phyloP scores from a whole-genome alignment of 768 basidiomycete genomes.

The Amanita rubescens region DNA sequence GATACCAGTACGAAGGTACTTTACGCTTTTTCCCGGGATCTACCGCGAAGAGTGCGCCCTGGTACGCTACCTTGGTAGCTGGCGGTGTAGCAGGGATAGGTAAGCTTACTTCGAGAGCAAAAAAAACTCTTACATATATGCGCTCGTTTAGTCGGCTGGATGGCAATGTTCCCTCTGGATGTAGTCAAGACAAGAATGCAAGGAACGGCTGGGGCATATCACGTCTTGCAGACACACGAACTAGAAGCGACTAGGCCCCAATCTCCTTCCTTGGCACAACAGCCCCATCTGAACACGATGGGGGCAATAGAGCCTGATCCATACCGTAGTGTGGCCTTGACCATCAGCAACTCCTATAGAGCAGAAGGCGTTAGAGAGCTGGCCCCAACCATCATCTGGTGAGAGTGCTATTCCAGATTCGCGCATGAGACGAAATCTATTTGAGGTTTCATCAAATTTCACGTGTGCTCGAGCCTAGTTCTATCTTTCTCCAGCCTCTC shows the following conservation, averaged over 20 bases:
- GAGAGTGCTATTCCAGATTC: no score
- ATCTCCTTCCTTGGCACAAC: not conserved
- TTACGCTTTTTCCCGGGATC: slow-evolving; percentile 39
- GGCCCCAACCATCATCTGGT: slow-evolving; percentile 76
- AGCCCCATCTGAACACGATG: no score
- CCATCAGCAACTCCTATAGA: slow-evolving; percentile 52
- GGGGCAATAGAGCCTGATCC: slow-evolving; percentile 35
- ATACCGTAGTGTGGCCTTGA: slow-evolving; percentile 51
- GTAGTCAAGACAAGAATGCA: slow-evolving; percentile 90
- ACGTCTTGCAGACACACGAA: not conserved
- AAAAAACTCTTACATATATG: not conserved
- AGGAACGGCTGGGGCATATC: no score
- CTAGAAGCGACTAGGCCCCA: not conserved
- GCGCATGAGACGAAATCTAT: no score
- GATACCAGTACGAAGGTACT: slow-evolving; percentile 53
- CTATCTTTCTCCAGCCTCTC: no score
- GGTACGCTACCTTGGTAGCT: slow-evolving; percentile 58
- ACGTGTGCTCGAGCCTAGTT: no score
- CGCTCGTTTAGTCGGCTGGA: slow-evolving; percentile 50
- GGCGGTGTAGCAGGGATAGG: slow-evolving; percentile 71
- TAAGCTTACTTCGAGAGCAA: no score
- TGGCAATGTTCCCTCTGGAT: slow-evolving; percentile 80
- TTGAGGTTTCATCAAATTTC: no score
- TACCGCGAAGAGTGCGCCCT: slow-evolving; percentile 29
- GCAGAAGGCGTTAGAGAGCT: slow-evolving; percentile 67